Base-by-base conservation (phyloP, 2,329 filamentous ascomycete genomes). In the Ascochyta lentis region DNA sequence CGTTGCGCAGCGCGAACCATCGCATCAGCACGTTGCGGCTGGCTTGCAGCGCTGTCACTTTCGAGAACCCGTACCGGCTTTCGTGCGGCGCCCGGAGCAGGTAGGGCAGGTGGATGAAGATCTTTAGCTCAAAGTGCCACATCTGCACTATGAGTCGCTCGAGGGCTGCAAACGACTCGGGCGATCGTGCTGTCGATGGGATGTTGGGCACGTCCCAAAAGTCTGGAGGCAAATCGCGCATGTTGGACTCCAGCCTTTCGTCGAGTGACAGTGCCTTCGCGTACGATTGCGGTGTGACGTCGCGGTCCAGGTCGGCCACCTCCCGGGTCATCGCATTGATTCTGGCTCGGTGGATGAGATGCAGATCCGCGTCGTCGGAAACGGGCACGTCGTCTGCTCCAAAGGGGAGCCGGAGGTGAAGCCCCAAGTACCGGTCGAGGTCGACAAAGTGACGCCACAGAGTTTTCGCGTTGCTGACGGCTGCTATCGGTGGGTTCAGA, bases 201-300 rank as follows among this genome's bases (percentile, higher is more conserved):
- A 75, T 65, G 35, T 73, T 74, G 2, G 72, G 72, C 3, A 74
- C 70, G 29, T 74, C 71, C 72, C 72, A 75, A 41, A 73, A 75
- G 12, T 72, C 68, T 19, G 68, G 68, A 6, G 69, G 63, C 50
- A 71, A 52, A 40, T 66, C 58, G 39, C 60, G 72, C 69, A 72
- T 70, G 38, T 63, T 59, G 0, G 40, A 56, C 37, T 75, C 72
- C 1, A 75, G 44, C 24, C 68, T 66, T 47, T 74, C 71, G 34
- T 75, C 72, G 16, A 75, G 53, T 2, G 64, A 59, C 9, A 75
- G 64, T 6, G 72, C 71, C 34, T 66, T 57, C 8, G 67, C 66
- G 52, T 74, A 75, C 10, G 63, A 63, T 33, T 74, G 71, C 9
- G 70, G 65, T 6, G 67, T 69, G 12, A 74, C 60, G 16, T 68